phyloP scores from a whole-genome alignment of 2,329 filamentous ascomycete species.

The Sarocladiaceae sp. region DNA sequence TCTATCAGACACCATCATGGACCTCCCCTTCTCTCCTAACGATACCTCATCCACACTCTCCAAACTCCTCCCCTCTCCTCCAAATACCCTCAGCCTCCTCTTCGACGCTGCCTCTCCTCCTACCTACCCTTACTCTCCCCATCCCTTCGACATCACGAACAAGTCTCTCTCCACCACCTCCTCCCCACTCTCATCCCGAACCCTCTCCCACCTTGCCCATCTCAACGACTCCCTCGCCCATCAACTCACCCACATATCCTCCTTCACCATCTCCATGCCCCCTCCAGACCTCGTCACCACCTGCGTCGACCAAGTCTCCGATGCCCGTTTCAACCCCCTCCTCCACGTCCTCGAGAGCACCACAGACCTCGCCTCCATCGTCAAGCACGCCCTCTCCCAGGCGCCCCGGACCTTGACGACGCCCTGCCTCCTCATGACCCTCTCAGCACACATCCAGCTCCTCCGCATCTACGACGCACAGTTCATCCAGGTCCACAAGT shows the following conservation, averaged over 20 bases:
- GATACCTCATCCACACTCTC: too few species aligned
- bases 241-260: slow-evolving; percentile 7
- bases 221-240: slow-evolving; percentile 11
- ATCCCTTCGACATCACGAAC: slow-evolving; percentile 5
- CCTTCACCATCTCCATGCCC: slow-evolving; percentile 5
- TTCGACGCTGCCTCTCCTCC: slow-evolving; percentile 9
- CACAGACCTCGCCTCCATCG: slow-evolving; percentile 10
- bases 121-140: slow-evolving; percentile 4
- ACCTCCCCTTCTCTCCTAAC: too few species aligned
- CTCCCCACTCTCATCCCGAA: slow-evolving; percentile 2
- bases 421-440: slow-evolving; percentile 12
- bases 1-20: too few species aligned
- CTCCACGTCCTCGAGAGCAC: slow-evolving; percentile 10
- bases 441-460: slow-evolving; percentile 12
- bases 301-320: slow-evolving; percentile 10
- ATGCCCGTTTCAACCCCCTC: slow-evolving; percentile 9
- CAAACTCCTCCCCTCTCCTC: too few species aligned
- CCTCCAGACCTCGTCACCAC: slow-evolving; percentile 5
- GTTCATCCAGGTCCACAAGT: slow-evolving; percentile 9
- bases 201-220: slow-evolving; percentile 10
- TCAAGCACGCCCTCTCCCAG: slow-evolving; percentile 12
- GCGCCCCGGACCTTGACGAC: slow-evolving; percentile 6
- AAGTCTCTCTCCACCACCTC: slow-evolving; percentile 6
- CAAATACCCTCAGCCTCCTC: too few species aligned
- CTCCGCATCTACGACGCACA: slow-evolving; percentile 12